Evolutionary conservation across 768 basidiomycete genomes (phyloP).

Genomic region (Naematelia encephala): DNA sequence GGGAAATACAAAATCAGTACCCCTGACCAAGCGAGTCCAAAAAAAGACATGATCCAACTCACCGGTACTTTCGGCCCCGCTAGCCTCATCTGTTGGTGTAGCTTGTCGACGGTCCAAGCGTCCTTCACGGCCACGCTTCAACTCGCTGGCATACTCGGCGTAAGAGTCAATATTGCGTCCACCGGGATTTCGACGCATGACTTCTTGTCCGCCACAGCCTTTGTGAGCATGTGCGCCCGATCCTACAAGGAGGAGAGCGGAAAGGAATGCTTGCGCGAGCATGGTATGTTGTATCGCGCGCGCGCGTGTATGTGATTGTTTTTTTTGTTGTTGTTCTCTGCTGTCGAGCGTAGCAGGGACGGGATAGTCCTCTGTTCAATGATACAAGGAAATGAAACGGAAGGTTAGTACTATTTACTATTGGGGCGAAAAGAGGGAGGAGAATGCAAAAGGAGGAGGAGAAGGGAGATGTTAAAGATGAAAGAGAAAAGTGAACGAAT

Average conservation of each 20-base stretch:
- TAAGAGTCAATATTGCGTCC: constrained; percentile 7
- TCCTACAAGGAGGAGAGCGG: background rate
- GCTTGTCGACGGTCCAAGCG: constrained; percentile 3
- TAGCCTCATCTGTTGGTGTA: constrained; percentile 24
- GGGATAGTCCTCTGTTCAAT: too few species aligned
- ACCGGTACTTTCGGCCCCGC: constrained; percentile 27
- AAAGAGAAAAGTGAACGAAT: background rate
- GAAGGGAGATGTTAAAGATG: background rate
- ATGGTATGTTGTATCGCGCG: background rate
- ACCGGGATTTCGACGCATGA: constrained; percentile 30
- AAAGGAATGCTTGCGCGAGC: background rate
- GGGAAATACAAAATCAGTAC: background rate
- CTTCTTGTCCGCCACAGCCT: constrained; percentile 39
- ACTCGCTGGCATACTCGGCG: background rate
- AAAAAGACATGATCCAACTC: constrained; percentile 13
- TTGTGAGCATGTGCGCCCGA: constrained; percentile 9
- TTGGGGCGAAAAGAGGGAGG: too few species aligned
- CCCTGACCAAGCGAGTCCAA: too few species aligned
- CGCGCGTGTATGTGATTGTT: background rate
- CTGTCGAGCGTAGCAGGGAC: too few species aligned
- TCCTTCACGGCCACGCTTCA: background rate
- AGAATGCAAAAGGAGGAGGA: background rate
- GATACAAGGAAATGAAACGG: too few species aligned
- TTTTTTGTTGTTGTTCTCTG: background rate
- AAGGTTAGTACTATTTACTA: too few species aligned